Conservation (phyloP, 164 flowering plant genomes). For the Piper longum region DNA sequence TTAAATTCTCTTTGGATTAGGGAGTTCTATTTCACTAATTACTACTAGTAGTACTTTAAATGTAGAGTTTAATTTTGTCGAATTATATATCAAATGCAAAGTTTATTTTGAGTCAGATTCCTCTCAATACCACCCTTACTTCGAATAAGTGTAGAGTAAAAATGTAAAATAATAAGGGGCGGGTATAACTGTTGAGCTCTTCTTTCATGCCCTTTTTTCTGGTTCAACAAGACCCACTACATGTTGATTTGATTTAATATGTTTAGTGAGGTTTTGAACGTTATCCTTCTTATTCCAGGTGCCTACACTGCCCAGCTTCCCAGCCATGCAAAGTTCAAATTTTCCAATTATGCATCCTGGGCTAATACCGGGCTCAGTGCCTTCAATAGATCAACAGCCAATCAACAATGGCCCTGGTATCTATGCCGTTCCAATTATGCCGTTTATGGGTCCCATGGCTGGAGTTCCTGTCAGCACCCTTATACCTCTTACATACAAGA, state of each 20-base stretch:
- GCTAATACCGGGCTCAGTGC: conserved; percentile 34
- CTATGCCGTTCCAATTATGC: conserved; percentile 75
- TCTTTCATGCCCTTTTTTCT: background rate
- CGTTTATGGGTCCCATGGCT: conserved; percentile 36
- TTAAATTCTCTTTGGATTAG: no score
- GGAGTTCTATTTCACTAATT: no score
- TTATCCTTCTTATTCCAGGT: conserved; percentile 8
- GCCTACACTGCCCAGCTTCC: conserved; percentile 13
- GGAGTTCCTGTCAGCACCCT: conserved; percentile 58
- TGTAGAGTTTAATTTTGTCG: no score
- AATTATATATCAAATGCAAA: no score
- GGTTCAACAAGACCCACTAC: background rate
- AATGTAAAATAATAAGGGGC: no score
- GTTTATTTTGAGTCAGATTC: no score
- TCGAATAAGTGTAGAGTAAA: no score
- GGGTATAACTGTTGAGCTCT: no score
- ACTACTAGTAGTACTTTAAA: no score
- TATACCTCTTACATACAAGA: conserved; percentile 66
- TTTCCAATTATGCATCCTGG: conserved; percentile 54
- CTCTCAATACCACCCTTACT: no score
- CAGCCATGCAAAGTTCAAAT: conserved; percentile 23
- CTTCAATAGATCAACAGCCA: conserved; percentile 46
- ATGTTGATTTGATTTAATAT: background rate
- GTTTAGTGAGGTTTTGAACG: background rate
- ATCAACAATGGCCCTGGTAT: conserved; percentile 66